Evolutionary conservation across 352 stramenopile genomes (phyloP), one percentile per base, ranked within the genome.

Genomic region (Pythium periplocum): DNA sequence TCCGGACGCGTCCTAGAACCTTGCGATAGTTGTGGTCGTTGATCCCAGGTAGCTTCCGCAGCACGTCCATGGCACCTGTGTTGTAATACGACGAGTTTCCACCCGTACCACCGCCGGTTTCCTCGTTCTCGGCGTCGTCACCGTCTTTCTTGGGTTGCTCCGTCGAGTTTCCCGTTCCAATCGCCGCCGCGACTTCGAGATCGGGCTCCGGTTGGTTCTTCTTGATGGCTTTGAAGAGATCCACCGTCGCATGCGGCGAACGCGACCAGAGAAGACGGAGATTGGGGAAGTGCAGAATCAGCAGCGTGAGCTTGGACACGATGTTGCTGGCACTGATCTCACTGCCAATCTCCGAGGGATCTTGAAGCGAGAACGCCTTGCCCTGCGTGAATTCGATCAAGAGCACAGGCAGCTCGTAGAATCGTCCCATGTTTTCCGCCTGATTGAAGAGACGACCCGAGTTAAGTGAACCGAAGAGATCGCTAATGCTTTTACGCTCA

Each of bases 371-470:
- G 54, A 96, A 93, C 8, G 82, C 75, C 41, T 91, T 89, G 42
- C 92, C 86, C 55, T 87, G 73, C 26, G 82, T 75, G 56, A 97
- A 97, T 60, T 99, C 97, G 63, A 99, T 98, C 1, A 99, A 73
- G n/a, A 99, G 65, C 52, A 96, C 83, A 0, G 96, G 94, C 38
- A 76, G 86, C 71, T 92, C 81, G 55, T 94, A 94, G 61, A 79
- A 86, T 12, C 82, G 75, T 1, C 69, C 73, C 81, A 94, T 94
- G 64, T 71, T 90, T 56, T 92, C 81, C 0, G 79, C 78, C 72
- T 99, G 97, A 50, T 95, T 98, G 62, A 96, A 99, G 31, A 99
- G 77, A 51, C 97, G 70, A 4, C 97, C 96, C 37, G 86, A 98
- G 43, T 91, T 92, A 62, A 99, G 90, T 37, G 90, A 98, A 17